Evolutionary conservation across 2,329 filamentous ascomycete species (phyloP), one percentile per base, ranked within the genome.

Genomic region (Metarhizium anisopliae): DNA sequence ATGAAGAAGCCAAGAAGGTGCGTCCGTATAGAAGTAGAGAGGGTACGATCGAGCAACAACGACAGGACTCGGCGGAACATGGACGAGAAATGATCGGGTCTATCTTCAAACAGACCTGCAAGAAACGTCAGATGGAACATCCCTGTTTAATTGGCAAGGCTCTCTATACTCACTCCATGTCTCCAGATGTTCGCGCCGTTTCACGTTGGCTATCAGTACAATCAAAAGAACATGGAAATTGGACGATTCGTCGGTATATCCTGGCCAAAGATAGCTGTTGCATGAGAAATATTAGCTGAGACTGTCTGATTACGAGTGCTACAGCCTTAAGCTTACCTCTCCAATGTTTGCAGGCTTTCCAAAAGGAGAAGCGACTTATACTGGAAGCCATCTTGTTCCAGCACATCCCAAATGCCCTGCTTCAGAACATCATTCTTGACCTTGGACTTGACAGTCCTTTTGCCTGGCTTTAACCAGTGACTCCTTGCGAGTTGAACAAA

Each of bases 171-270:
- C 72, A 89, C 86, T 80, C 95, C 95, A 99, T 67, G 88, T 88
- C 64, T 90, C 85, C 55, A 97, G 77, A 66, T 88, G 86, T 68
- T 97, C 93, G 62, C 90, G 84, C 66, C 87, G 83, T 76, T 96
- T 97, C 57, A 92, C 85, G 69, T 93, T 95, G 60, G 89, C 82
- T 64, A 99, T 85, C 59, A 96, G 72, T 16, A 88, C 88, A 65
- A 97, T 84, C 59, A 99, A 78, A 38, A 97, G 77, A 54, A 96
- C 87, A 69, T 99, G 93, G 66, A 91, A 86, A 69, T 99, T 95
- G 36, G 93, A 95, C 4, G 90, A 84, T 64, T 94, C 85, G 60
- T 95, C 89, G 13, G 82, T 85, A 69, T 95, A 99, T 53, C 88
- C 90, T 50, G 94, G 94, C 94, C 94, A 99, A 32, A 99, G 80